phyloP scores from a whole-genome alignment of 1,284 basidiomycete species.

The Fistulina hepatica region DNA sequence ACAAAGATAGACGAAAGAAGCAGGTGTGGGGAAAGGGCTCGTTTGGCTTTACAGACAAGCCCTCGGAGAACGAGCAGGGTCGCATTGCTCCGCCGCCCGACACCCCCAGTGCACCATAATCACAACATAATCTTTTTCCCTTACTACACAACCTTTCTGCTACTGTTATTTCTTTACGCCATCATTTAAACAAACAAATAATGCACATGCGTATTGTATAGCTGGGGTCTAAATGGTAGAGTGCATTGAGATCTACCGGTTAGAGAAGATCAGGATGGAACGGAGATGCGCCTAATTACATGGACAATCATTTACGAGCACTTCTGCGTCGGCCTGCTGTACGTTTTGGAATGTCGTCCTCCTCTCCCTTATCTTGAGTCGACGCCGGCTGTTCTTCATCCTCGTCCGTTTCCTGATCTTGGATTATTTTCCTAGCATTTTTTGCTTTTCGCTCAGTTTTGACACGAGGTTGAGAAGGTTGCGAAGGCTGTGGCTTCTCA shows the following conservation, averaged over 20 bases:
- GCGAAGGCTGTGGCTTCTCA: constrained; percentile 21
- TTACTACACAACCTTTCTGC: too few species aligned
- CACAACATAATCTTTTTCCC: too few species aligned
- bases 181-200: too few species aligned
- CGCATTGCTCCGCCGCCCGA: constrained; percentile 29
- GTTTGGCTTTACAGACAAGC: constrained; percentile 56
- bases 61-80: constrained; percentile 27
- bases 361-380: constrained; percentile 19
- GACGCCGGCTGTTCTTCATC: constrained; percentile 15
- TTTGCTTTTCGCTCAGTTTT: too few species aligned
- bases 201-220: too few species aligned
- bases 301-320: constrained; percentile 15
- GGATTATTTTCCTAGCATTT: constrained; percentile 1
- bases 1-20: constrained; percentile 40
- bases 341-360: constrained; percentile 18
- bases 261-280: too few species aligned
- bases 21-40: constrained; percentile 65
- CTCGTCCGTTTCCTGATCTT: constrained; percentile 16
- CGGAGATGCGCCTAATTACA: constrained; percentile 2
- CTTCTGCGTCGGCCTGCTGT: constrained; percentile 21
- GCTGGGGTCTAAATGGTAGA: too few species aligned
- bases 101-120: constrained; percentile 9
- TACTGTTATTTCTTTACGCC: too few species aligned
- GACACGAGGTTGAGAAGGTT: too few species aligned
- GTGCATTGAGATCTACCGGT: too few species aligned